phyloP scores from a whole-genome alignment of 1,139 yeast species.

The Lodderomyces elongisporus region DNA sequence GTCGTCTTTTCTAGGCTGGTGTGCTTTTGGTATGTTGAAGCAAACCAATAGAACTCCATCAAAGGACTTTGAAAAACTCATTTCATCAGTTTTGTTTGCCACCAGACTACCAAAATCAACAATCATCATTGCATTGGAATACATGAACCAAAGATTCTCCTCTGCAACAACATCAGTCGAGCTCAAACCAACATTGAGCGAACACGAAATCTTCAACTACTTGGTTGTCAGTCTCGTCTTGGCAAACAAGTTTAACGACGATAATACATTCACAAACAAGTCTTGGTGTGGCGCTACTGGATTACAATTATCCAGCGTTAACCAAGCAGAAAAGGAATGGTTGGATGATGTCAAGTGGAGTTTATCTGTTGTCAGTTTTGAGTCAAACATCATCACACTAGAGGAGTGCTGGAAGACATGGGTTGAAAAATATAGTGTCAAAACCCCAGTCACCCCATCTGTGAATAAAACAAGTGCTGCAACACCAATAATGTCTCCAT shows the following conservation, averaged over 20 bases:
- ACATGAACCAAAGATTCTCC: constrained; percentile 49
- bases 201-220: constrained; percentile 52
- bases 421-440: constrained; percentile 31
- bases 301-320: constrained; percentile 54
- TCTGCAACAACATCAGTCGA: too few relatives aligned
- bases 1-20: constrained; percentile 70
- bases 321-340: constrained; percentile 73
- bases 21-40: constrained; percentile 58
- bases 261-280: constrained; percentile 89
- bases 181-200: constrained; percentile 21
- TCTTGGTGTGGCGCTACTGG: constrained; percentile 97
- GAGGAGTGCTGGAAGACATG: constrained; percentile 48
- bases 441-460: not conserved
- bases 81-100: constrained; percentile 73
- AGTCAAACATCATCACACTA: constrained; percentile 36
- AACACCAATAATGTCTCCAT: constrained; percentile 1
- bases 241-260: constrained; percentile 94
- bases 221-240: constrained; percentile 69
- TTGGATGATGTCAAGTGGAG: constrained; percentile 47
- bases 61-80: constrained; percentile 52
- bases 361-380: constrained; percentile 42
- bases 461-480: not conserved
- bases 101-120: constrained; percentile 85
- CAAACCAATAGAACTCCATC: constrained; percentile 47
- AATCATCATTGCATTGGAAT: constrained; percentile 71